Evolutionary conservation across 169 alveolate genomes (phyloP), one percentile per base, ranked within the genome.

Genomic region (Cryptosporidium meleagridis): DNA sequence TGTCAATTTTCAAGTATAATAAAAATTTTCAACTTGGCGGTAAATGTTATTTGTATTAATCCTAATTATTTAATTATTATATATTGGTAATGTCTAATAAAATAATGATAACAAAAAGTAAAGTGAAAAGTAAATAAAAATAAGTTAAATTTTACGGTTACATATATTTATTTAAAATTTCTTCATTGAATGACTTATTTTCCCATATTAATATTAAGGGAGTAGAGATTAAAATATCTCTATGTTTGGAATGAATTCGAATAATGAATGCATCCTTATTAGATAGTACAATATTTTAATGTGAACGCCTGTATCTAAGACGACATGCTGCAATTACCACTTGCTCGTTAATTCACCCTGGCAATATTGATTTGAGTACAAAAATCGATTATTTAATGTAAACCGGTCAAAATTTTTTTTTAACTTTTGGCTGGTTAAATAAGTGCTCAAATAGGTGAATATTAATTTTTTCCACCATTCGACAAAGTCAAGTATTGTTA

Each of bases 301-400:
- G 31, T 35, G 39, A 21, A 73, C 58, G 86, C 86, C 86, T 73
- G 86, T 73, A 55, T 73, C 86, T 73, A 73, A 73, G 86, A 73
- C 86, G 65, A 35, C 86, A 73, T 53, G 86, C 37, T 53, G 21
- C 39, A 21, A 12, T 37, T 10, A 73, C 70, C 70, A 48, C 55
- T 55, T 73, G 86, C 39, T 58, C 59, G 86, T 73, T 73, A 73
- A 73, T 73, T 73, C 86, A 73, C 86, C 86, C 58, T 73, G 86
- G 86, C 86, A 35, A 73, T 18, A 73, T 1, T 55, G 37, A 33
- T 33, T 31, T 37, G 44, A 55, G 67, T 67, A 67, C 33, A 29
- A 33, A n/a, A 67, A 29, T 3, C 2, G 33, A 16, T 29, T 4
- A 9, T 18, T 67, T 5, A 67, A 55, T 8, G 2, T 8, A 55